Evolutionary conservation across 306 rosid genomes (phyloP), one percentile per base, ranked within the genome.

Genomic region (Acmispon strigosus): DNA sequence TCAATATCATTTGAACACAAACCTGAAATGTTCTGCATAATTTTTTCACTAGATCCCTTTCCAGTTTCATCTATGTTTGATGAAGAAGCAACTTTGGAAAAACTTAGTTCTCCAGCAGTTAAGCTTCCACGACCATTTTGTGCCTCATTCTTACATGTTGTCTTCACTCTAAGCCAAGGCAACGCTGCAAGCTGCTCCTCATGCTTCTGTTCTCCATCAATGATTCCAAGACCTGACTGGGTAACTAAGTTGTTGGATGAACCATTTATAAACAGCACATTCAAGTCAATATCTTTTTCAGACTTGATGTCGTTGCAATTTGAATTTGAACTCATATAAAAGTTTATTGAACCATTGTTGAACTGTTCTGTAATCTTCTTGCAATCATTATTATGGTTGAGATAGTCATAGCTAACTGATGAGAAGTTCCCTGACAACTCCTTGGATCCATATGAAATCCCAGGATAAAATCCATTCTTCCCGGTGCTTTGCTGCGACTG

Each of bases 111-210:
- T 59, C 73, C 82, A 1, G 74, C 49, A 64, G 59, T 76, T 15
- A 82, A 54, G 72, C 87, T n/a, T 61, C 76, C 74, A 37, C 76
- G 77, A 42, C 72, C 48, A 73, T 76, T 82, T 61, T 70, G 75
- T 16, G 70, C 66, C 61, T 83, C 92, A 61, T 79, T 81, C 81
- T 79, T 84, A 70, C 83, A 76, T 67, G 78, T 47, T 57, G 78
- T 74, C 78, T 68, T 82, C 66, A 87, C 73, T 78, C 78, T 78
- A 48, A 89, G 87, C 98, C 96, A 90, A 14, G 96, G 97, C 62
- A 90, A 78, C 52, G 50, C 72, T 15, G 83, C 63, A 76, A 80
- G 86, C 78, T 82, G 83, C 75, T 87, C 86, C 83, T 63, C 90
- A 13, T 80, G 82, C 84, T 81, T 83, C 43, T 72, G 83, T 69